Evolutionary conservation across 2,329 filamentous ascomycete genomes (phyloP).

Genomic region (Calonectria pseudoturangicola): DNA sequence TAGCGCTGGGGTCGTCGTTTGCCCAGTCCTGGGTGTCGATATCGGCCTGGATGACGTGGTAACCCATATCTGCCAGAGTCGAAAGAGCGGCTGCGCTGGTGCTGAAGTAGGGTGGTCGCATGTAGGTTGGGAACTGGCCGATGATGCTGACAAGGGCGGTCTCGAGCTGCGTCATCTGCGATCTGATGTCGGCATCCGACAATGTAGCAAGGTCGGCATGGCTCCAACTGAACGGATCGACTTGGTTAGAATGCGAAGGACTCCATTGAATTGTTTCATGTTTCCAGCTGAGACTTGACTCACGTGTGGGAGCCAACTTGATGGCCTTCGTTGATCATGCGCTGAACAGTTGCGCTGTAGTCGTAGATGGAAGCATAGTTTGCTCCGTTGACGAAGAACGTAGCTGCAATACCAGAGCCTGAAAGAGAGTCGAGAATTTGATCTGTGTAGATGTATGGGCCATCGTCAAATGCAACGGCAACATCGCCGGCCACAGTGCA

Average conservation of each 20-base stretch:
- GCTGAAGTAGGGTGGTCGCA: slow-evolving; percentile 62
- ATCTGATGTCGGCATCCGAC: slow-evolving; percentile 48
- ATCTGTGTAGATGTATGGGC: slow-evolving; percentile 25
- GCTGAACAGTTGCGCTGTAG: slow-evolving; percentile 51
- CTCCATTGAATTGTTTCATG: background rate
- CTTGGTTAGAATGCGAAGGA: background rate
- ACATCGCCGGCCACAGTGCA: slow-evolving; percentile 12
- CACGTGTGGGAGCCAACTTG: slow-evolving; percentile 71
- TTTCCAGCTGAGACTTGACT: slow-evolving; percentile 9
- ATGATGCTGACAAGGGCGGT: slow-evolving; percentile 58
- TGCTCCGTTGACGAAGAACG: slow-evolving; percentile 50
- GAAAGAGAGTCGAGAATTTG: slow-evolving; percentile 17
- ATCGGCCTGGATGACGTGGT: slow-evolving; percentile 72
- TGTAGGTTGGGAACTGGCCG: slow-evolving; percentile 58
- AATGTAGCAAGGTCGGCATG: slow-evolving; percentile 61
- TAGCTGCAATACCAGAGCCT: slow-evolving; percentile 8
- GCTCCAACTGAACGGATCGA: slow-evolving; percentile 55
- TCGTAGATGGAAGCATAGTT: slow-evolving; percentile 52
- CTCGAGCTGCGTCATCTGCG: slow-evolving; percentile 62
- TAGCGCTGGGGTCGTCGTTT: slow-evolving; percentile 54
- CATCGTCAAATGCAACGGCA: slow-evolving; percentile 32
- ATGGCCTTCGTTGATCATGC: slow-evolving; percentile 68
- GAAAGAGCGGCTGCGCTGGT: slow-evolving; percentile 56
- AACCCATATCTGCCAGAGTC: slow-evolving; percentile 63
- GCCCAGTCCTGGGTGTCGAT: slow-evolving; percentile 75